Percentiles rank a stretch among this genome's conserved stretches.
Evolutionary conservation across 805 yeast genomes (phyloP).

Genomic region (Zygosaccharomyces siamensis): DNA sequence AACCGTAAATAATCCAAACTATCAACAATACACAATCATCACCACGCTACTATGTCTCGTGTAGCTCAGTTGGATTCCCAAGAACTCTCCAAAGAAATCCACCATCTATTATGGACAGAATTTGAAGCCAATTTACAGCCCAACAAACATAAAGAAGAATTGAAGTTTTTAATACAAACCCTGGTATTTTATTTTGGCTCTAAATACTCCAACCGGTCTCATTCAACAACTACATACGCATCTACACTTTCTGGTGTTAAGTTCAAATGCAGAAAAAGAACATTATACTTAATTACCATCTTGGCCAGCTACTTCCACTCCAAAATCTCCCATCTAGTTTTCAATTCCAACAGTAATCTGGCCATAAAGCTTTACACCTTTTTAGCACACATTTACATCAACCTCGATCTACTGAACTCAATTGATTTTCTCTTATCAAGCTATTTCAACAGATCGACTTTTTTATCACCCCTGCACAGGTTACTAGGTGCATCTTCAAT

Average conservation of each 20-base stretch:
- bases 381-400: conserved; percentile 5
- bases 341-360: neutral
- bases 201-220: neutral
- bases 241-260: conserved; percentile 18
- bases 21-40: neutral
- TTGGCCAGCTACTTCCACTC: conserved; percentile 15
- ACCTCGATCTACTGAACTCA: conserved; percentile 8
- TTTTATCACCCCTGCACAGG: conserved; percentile 20
- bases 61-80: conserved; percentile 25
- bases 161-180: conserved; percentile 18
- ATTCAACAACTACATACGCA: conserved; percentile 13
- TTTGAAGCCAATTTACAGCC: conserved; percentile 11
- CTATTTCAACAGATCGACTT: conserved; percentile 2
- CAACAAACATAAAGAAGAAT: conserved; percentile 15
- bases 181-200: conserved; percentile 22
- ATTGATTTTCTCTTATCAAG: conserved; percentile 6
- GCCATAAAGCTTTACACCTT: neutral
- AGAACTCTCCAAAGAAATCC: conserved; percentile 21
- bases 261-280: conserved; percentile 13
- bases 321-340: conserved; percentile 15
- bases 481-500: conserved; percentile 13
- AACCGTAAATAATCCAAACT: neutral
- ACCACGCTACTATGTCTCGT: conserved; percentile 14
- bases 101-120: conserved; percentile 15
- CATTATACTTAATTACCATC: conserved; percentile 17